Evolutionary conservation across 2,329 filamentous ascomycete genomes (phyloP), one percentile per base, ranked within the genome.

Genomic region (Grosmannia clavigera): DNA sequence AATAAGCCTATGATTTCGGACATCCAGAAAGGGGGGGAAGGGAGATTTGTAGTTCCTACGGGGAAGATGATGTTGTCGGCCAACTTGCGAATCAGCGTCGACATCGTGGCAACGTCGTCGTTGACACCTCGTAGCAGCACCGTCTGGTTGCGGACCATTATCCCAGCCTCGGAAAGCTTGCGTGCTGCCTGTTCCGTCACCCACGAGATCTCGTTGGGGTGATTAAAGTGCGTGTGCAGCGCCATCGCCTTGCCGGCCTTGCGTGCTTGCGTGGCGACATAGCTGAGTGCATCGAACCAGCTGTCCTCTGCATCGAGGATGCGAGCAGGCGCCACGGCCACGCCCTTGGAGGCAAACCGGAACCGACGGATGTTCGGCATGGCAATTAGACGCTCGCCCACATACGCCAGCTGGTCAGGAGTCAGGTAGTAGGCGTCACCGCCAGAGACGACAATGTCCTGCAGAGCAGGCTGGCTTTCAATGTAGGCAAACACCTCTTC

Each of bases 151-250:
- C 82, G 75, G 11, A 85, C 78, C 14, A 73, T 78, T 7, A 85
- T 75, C 3, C 77, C 77, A 5, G 76, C 73, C 61, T 76, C 71
- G 63, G 77, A 75, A 10, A 85, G 70, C 64, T 72, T 74, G 60
- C 75, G 76, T 33, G 78, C 75, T 2, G 82, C 83, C 55, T 71
- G 67, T 64, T 74, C 69, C 0, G 79, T 81, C 31, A 84, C 72
- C 82, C 82, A 86, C 4, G 81, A 81, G 60, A 85, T 78, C 67
- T 86, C 83, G 46, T 76, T 76, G 0, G 81, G 78, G 63, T 85
- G 81, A 65, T 86, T 85, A 70, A 86, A 83, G 65, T 86, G 84
- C 0, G 83, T 86, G 66, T 86, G 83, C 59, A 85, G 70, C 4
- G 81, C 82, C 64, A 85, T 76, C 57, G 80, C 75, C 67, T 86